Base-by-base conservation (phyloP, 441 rosid species). In the Jatropha multifida region DNA sequence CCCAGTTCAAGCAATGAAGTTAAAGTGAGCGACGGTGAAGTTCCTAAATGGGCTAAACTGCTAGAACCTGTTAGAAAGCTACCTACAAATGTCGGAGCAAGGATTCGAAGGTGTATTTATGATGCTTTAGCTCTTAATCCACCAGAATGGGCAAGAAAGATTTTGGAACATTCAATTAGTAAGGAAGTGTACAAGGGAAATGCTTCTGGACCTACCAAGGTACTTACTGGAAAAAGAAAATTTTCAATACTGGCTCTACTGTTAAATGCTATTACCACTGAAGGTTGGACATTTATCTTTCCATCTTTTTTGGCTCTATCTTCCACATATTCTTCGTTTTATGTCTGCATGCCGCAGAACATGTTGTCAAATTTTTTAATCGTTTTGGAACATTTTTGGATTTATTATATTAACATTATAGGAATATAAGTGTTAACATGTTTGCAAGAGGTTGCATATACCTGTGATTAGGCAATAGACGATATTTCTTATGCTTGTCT, bases 171-270 rank as follows among this genome's bases (percentile, higher is more conserved):
- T 76, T 86, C 92, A 11, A 88, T 88, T 62, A 87, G 92, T 65
- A 88, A 84, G 81, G 86, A 80, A 76, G 87, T 88, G n/a, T 88
- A 88, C 76, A 88, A 88, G 78, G 90, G 92, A 78, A 88, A 88
- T 83, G 92, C 92, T 74, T 86, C 90, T 23, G 92, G 92, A 74
- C 92, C 92, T 11, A 88, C 90, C 20, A 88, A 88, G 89, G 90
- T 88, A 76, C 76, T 67, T 63, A 65, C 41, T 17, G n/a, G 54
- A 37, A 46, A 8, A 37, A 64, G 26, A 60, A 18, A 41, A 42
- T 7, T 32, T 26, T 52, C 46, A 9, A 4, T 40, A 41, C 44
- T 8, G 17, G 51, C 49, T 71, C 7, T 44, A 44, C 23, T 60
- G 3, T 20, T 58, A 44, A 54, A 58, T 64, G 65, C 65, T 14